Conservation (phyloP, 1,284 basidiomycete genomes). For the Sporisorium reilianum region DNA sequence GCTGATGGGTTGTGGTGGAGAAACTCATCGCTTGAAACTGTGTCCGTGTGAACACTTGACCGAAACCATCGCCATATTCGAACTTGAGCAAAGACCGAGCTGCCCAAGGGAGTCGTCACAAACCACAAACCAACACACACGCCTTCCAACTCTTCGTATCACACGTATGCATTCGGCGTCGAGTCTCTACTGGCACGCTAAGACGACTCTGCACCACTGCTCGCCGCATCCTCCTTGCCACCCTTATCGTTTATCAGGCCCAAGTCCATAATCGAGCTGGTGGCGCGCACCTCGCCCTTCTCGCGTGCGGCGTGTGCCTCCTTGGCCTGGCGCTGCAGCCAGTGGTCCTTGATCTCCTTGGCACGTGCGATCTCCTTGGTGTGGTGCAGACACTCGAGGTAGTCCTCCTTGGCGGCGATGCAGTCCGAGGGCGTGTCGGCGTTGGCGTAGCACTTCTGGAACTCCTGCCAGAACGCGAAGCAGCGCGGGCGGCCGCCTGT, state of each 20-base stretch:
- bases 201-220: constrained; percentile 3
- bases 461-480: constrained; percentile 87
- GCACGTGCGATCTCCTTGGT: constrained; percentile 77
- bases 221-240: background rate
- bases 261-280: constrained; percentile 54
- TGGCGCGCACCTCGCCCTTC: constrained; percentile 60
- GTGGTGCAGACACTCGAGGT: constrained; percentile 91
- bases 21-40: too few relatives aligned
- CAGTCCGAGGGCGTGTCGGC: constrained; percentile 84
- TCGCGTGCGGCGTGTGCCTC: constrained; percentile 56
- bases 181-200: too few relatives aligned
- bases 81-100: too few relatives aligned
- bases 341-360: constrained; percentile 61
- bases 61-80: too few relatives aligned
- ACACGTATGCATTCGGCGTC: too few relatives aligned
- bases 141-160: too few relatives aligned
- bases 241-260: constrained; percentile 50
- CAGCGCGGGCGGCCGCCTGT: constrained; percentile 85
- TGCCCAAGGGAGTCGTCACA: too few relatives aligned
- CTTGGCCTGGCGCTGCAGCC: constrained; percentile 54
- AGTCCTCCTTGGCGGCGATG: constrained; percentile 82
- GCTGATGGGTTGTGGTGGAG: too few relatives aligned
- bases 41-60: too few relatives aligned
- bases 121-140: too few relatives aligned
- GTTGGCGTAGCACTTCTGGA: constrained; percentile 84